These are phyloP conservation scores for Avena atlantica DNA, from an alignment of 176 grass and related monocot species.

Conservation along the genomic window DNA sequence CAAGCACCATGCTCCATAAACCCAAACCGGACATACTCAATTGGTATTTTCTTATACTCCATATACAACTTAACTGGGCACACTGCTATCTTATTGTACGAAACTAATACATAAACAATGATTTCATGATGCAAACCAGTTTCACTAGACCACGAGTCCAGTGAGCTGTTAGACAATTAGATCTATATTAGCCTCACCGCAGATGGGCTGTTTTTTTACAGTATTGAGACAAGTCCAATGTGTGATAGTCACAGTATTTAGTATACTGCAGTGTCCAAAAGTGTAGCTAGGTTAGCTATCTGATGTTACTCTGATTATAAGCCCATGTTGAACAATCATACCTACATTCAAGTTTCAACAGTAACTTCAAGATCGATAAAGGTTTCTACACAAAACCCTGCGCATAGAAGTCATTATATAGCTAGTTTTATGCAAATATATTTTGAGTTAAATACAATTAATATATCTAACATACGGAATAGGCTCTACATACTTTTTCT, in stretches of 20 bases:
- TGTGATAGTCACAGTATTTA: not conserved
- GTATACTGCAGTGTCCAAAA: not conserved
- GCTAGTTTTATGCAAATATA: not conserved
- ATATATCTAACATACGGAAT: not conserved
- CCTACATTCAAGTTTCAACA: not conserved
- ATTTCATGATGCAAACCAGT: not conserved
- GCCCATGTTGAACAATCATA: not conserved
- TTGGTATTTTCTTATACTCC: not conserved
- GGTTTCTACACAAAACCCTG: not conserved
- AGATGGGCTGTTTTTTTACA: not conserved
- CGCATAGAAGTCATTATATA: not conserved
- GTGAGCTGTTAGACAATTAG: not conserved
- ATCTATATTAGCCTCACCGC: not conserved
- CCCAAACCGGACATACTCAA: not conserved
- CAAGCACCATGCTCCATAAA: not conserved
- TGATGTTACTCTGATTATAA: not conserved
- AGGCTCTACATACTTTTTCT: not conserved
- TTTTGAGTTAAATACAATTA: not conserved
- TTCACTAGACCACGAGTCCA: not conserved
- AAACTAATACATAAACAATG: not conserved
- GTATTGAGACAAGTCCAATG: not conserved
- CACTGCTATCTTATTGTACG: not conserved
- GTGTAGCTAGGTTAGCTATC: not conserved
- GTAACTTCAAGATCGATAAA: conserved; percentile 2
- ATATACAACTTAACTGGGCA: not conserved